Base-by-base conservation (phyloP, 2,329 filamentous ascomycete genomes). In the Aspergillus sp. region DNA sequence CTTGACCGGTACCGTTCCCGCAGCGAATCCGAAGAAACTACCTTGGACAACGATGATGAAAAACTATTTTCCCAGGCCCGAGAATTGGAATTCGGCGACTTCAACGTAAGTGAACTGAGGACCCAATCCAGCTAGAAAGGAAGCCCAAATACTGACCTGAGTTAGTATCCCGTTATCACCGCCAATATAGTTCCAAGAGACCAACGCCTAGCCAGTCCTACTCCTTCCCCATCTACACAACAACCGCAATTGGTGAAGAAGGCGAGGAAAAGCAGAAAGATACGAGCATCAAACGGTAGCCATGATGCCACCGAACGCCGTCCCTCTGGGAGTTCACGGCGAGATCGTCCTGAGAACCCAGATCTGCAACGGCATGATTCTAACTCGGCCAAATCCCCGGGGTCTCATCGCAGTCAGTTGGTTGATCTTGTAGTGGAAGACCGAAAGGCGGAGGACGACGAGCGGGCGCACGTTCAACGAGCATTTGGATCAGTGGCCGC, bases 151-250 rank as follows among this genome's bases (percentile, higher is more conserved):
- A 58, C 69, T 77, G 54, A 79, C 63, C 24, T 15, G 40, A 47
- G 63, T 51, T 67, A 95, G 90, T 98, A 98, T 73, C 93, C 93
- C 22, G 93, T 98, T 27, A 93, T 98, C 64, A 93, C 93, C 34
- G 93, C 86, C 19, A 84, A 89, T 71, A 85, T 91, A 62, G 89
- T 91, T 15, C 82, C 88, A 30, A 82, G 86, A 56, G 88, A 93
- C 58, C 83, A 88, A 61, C 89, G 87, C 69, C 69, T 88, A 74
- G 81, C 51, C 76, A 81, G 57, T 64, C 84, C 50, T 68, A 84
- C 41, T 42, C 33, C 39, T 17, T 51, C 51, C 81, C 86, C 64
- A 80, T 84, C 39, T 39, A 33, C 41, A 81, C 82, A 49, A 75
- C 68, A 63, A 59, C 68, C 60, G 60, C 71, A 61, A 51, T 67